Base-by-base conservation (phyloP, 352 stramenopile genomes). In the Phytophthora sojae region DNA sequence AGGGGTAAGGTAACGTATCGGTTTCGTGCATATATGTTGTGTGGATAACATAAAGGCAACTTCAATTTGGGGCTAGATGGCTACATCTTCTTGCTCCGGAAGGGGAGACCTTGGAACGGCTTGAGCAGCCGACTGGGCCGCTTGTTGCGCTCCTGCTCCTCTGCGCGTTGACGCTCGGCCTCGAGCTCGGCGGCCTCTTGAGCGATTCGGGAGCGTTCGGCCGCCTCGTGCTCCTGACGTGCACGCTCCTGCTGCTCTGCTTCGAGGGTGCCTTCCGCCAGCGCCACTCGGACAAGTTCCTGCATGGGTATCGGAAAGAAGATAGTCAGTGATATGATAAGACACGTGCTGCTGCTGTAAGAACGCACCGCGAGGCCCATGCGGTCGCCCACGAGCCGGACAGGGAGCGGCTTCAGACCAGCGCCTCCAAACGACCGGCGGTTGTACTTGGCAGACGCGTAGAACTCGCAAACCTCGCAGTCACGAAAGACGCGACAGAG, bases 381-480 rank as follows among this genome's bases (percentile, higher is more conserved):
- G 60, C 84, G 84, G 56, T 93, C 86, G 11, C 82, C 83, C 0
- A 75, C 71, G 30, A 75, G 55, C 0, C 66, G 71, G 21, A 72
- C 44, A 19, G 71, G 66, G 14, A 75, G 79, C 57, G 26, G 65
- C 54, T 61, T 85, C 69, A 30, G 50, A 8, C 2, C 73, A 72
- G 12, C 76, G 30, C 50, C 66, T n/a, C 35, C 73, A 52, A 76
- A 49, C 0, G 58, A 60, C 5, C 76, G 75, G 5, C 66, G 61
- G 26, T 59, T 68, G 29, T 82, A 73, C 30, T 82, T 77, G 7
- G 77, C 71, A 14, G 82, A 67, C 8, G 61, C 56, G 63, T 95
- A 91, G 57, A 97, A 89, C 21, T 92, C 76, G 67, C 94, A 98
- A 42, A 95, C 76, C 71, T 98, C 94, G 74, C 93, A 98, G 55